phyloP scores from a whole-genome alignment of 2,329 filamentous ascomycete genomes.

The Cercospora berteroae region DNA sequence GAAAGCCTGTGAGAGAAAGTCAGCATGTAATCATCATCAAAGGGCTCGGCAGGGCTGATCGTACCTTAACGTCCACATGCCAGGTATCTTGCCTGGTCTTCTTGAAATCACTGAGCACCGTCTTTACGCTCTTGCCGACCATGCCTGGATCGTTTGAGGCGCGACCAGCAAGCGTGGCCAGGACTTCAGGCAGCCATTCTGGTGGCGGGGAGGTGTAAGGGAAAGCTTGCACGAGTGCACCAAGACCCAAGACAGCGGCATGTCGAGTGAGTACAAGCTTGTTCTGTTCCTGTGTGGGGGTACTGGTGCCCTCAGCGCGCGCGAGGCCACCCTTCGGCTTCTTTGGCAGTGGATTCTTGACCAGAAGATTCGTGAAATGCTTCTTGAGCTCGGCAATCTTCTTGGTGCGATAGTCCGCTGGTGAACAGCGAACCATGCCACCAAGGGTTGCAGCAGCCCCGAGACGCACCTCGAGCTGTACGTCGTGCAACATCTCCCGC shows the following conservation, averaged over 20 bases:
- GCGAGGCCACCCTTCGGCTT: slow-evolving; percentile 43
- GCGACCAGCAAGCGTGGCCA: slow-evolving; percentile 78
- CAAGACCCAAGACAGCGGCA: slow-evolving; percentile 86
- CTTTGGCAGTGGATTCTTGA: slow-evolving; percentile 84
- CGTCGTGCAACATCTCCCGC: slow-evolving; percentile 89
- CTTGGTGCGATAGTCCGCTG: slow-evolving; percentile 70
- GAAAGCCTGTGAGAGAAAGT: slow-evolving; percentile 59
- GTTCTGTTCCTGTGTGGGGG: slow-evolving; percentile 69
- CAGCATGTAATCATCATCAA: slow-evolving; percentile 12
- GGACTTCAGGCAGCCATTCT: slow-evolving; percentile 86
- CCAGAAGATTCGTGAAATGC: slow-evolving; percentile 75
- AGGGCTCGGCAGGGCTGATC: slow-evolving; percentile 32
- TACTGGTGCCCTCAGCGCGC: slow-evolving; percentile 50
- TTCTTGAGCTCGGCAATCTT: slow-evolving; percentile 73
- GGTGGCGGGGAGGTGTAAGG: slow-evolving; percentile 93
- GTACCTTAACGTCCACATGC: slow-evolving; percentile 95
- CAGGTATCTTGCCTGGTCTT: slow-evolving; percentile 99
- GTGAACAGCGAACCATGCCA: slow-evolving; percentile 97
- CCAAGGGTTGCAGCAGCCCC: slow-evolving; percentile 90
- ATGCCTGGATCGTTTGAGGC: slow-evolving; percentile 87
- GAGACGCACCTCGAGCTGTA: slow-evolving; percentile 89
- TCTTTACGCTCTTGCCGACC: slow-evolving; percentile 94
- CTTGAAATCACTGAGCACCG: slow-evolving; percentile 93
- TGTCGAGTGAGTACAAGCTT: slow-evolving; percentile 79
- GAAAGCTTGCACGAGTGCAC: slow-evolving; percentile 90